Percentiles rank a stretch among this genome's conserved stretches.
Evolutionary conservation across 1,139 yeast species (phyloP).

Genomic region (Hyphopichia khmerensis): DNA sequence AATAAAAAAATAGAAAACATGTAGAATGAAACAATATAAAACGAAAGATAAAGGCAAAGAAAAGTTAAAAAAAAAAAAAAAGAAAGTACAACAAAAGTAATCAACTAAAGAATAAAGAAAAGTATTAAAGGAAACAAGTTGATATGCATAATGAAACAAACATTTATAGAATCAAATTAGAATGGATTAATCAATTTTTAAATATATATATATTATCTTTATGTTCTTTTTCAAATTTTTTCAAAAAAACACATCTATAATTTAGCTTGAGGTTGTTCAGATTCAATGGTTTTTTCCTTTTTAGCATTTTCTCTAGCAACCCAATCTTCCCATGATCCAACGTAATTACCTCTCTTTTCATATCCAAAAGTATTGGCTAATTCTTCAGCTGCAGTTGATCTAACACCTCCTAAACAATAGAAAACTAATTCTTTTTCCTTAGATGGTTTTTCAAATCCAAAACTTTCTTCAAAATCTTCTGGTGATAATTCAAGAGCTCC

Average conservation of each 20-base stretch:
- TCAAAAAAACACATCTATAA: neutral
- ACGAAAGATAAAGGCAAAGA: neutral
- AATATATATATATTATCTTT: too few relatives aligned
- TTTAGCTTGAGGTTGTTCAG: conserved; percentile 2
- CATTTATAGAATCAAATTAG: too few relatives aligned
- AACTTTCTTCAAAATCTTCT: conserved; percentile 77
- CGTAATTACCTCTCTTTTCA: conserved; percentile 69
- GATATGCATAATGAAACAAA: too few relatives aligned
- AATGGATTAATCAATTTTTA: too few relatives aligned
- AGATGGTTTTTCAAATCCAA: conserved; percentile 82
- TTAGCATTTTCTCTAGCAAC: conserved; percentile 42
- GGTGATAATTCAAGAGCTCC: conserved; percentile 83
- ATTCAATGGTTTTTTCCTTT: neutral
- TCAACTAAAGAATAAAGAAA: too few relatives aligned
- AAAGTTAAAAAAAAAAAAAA: too few relatives aligned
- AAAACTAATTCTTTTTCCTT: conserved; percentile 73
- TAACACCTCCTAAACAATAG: conserved; percentile 90
- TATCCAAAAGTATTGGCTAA: conserved; percentile 90
- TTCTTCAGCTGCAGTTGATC: conserved; percentile 90
- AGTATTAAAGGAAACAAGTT: too few relatives aligned
- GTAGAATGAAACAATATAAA: neutral
- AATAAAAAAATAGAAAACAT: neutral
- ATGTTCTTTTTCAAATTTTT: too few relatives aligned
- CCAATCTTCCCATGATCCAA: conserved; percentile 91
- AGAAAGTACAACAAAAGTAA: too few relatives aligned